These are phyloP conservation scores for Fusarium papillatum DNA, from an alignment of 2,329 filamentous ascomycete species.

Conservation along the genomic window DNA sequence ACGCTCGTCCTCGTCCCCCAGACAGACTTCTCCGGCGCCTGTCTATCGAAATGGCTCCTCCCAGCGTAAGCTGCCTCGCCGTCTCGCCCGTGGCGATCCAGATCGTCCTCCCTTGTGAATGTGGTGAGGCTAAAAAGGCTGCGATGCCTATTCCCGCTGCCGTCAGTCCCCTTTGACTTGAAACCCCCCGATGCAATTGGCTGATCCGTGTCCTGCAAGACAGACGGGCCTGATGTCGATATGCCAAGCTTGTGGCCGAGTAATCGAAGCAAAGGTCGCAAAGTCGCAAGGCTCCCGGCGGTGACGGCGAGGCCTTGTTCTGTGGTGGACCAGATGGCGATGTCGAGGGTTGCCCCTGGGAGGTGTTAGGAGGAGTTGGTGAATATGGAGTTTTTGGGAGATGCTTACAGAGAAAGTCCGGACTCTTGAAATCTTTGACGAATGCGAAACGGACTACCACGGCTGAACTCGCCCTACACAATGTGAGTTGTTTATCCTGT, in stretches of 20 bases:
- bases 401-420: constrained; percentile 59
- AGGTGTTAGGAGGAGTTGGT: constrained; percentile 9
- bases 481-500: constrained; percentile 22
- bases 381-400: constrained; percentile 2
- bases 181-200: constrained; percentile 8
- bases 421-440: constrained; percentile 51
- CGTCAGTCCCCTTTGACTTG: constrained; percentile 22
- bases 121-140: constrained; percentile 46
- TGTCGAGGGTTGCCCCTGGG: constrained; percentile 54
- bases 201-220: constrained; percentile 33
- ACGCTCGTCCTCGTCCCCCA: constrained; percentile 23
- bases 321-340: constrained; percentile 63
- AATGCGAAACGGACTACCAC: constrained; percentile 58
- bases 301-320: constrained; percentile 63
- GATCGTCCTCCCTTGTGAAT: constrained; percentile 43
- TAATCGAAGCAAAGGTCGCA: constrained; percentile 58
- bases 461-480: constrained; percentile 57
- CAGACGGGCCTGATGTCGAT: constrained; percentile 34
- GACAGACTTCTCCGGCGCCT: constrained; percentile 32
- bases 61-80: constrained; percentile 34
- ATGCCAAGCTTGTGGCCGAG: constrained; percentile 50
- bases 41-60: constrained; percentile 29
- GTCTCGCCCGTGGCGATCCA: constrained; percentile 33
- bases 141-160: constrained; percentile 20
- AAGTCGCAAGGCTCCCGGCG: constrained; percentile 61